These are phyloP conservation scores for Ocimum tenuiflorum DNA, from an alignment of 257 asterid species.

Conservation along the genomic window DNA sequence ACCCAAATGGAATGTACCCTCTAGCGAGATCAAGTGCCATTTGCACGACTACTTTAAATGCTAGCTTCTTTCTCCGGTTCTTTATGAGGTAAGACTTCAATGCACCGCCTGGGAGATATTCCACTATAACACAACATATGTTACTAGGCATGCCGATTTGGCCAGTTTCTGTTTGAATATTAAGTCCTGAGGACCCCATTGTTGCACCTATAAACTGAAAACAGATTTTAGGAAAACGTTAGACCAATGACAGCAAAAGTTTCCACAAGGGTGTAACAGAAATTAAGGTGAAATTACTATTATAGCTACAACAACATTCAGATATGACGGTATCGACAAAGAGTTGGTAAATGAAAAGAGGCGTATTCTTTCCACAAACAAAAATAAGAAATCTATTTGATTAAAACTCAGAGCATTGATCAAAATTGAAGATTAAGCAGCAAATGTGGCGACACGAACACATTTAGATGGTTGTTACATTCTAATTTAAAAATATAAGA, in stretches of 20 bases:
- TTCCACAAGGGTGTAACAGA: neutral
- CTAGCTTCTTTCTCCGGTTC: conserved; percentile 67
- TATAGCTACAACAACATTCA: too few species aligned
- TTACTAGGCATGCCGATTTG: conserved; percentile 83
- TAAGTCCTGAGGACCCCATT: conserved; percentile 73
- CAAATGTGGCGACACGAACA: neutral
- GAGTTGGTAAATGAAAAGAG: too few species aligned
- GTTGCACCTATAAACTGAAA: conserved; percentile 81
- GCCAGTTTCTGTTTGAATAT: conserved; percentile 72
- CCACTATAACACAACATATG: conserved; percentile 73
- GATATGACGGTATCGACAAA: too few species aligned
- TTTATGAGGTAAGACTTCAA: conserved; percentile 69
- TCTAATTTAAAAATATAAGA: neutral
- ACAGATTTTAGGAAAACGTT: conserved; percentile 2
- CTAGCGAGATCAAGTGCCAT: conserved; percentile 83
- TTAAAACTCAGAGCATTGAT: neutral
- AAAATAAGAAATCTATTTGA: neutral
- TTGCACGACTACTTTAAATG: conserved; percentile 74
- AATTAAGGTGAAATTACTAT: too few species aligned
- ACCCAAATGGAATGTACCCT: conserved; percentile 41
- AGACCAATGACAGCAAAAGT: neutral
- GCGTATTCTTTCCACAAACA: too few species aligned
- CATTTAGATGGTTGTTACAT: neutral
- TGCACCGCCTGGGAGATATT: conserved; percentile 83
- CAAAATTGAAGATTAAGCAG: neutral